phyloP scores from a whole-genome alignment of 2,329 filamentous ascomycete genomes.

The Diaporthe humulicola region DNA sequence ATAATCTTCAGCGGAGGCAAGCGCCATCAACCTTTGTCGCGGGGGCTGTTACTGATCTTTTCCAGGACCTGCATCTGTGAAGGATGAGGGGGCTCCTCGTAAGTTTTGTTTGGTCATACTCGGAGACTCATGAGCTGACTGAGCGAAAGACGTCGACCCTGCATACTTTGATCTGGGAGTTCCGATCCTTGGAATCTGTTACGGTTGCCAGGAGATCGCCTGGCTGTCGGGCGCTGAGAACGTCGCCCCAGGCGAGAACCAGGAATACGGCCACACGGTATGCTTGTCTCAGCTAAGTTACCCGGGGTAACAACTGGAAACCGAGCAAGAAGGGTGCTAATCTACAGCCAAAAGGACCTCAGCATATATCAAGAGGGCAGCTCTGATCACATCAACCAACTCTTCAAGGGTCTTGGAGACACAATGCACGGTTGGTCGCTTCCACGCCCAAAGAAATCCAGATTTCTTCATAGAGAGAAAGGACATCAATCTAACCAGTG shows the following conservation, averaged over 20 bases:
- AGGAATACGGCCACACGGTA: conserved; percentile 45
- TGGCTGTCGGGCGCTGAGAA: conserved; percentile 69
- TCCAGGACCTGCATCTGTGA: conserved; percentile 74
- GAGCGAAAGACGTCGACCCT: conserved; percentile 74
- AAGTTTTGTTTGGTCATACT: background rate
- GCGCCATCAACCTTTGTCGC: background rate
- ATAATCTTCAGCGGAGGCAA: conserved; percentile 69
- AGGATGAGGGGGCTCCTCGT: conserved; percentile 77
- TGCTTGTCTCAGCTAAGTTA: background rate
- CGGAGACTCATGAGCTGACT: background rate
- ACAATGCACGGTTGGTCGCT: conserved; percentile 63
- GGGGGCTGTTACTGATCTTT: background rate
- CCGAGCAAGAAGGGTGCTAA: background rate
- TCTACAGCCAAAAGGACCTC: conserved; percentile 58
- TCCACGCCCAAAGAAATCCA: background rate
- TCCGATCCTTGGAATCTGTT: conserved; percentile 56
- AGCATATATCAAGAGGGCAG: conserved; percentile 68
- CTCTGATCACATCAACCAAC: conserved; percentile 73
- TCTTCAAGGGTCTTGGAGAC: conserved; percentile 83
- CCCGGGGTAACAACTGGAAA: background rate
- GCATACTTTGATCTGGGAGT: conserved; percentile 83
- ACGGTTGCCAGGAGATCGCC: conserved; percentile 70
- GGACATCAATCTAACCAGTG: background rate
- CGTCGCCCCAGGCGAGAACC: conserved; percentile 75
- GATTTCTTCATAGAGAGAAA: background rate